These are phyloP conservation scores for Chytriomyces confervae DNA, from an alignment of 192 early-diverging fungal species.

Conservation along the genomic window DNA sequence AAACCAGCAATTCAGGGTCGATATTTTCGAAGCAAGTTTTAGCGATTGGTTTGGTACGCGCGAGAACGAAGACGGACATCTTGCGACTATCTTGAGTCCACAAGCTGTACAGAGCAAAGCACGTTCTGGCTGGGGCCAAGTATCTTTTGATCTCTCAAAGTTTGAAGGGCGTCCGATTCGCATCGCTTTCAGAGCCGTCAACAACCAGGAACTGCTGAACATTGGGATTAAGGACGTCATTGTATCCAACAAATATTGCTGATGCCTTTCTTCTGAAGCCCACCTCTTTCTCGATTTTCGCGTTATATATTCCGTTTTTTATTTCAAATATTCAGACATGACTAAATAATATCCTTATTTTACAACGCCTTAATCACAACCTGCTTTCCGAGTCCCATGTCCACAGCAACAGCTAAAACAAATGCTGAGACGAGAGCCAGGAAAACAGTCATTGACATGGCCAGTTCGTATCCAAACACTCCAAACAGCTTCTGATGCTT, in stretches of 20 bases:
- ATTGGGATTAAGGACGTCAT: not conserved
- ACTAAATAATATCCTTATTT: not conserved
- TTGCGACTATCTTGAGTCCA: not conserved
- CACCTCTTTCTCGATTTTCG: not conserved
- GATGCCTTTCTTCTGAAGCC: not conserved
- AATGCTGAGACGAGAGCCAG: not conserved
- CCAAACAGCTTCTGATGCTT: constrained; percentile 10
- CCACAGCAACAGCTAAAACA: not conserved
- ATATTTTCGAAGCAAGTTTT: not conserved
- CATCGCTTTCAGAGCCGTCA: constrained; percentile 13
- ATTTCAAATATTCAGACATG: not conserved
- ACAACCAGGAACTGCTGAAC: constrained; percentile 15
- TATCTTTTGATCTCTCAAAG: not conserved
- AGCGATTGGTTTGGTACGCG: constrained; percentile 10
- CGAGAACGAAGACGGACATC: not conserved
- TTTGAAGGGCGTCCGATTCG: constrained; percentile 1
- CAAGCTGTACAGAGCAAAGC: not conserved
- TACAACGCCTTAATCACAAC: not conserved
- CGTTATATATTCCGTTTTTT: not conserved
- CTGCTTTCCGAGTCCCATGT: not conserved
- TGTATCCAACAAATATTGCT: constrained; percentile 6
- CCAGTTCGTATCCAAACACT: not conserved
- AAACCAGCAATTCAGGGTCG: constrained; percentile 26
- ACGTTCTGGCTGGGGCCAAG: not conserved
- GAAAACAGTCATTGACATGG: not conserved